A percentile compares a stretch with the other conserved stretches of the same genome.
Conservation (phyloP, 106 monocot genomes). For the Phalaenopsis aphrodite region DNA sequence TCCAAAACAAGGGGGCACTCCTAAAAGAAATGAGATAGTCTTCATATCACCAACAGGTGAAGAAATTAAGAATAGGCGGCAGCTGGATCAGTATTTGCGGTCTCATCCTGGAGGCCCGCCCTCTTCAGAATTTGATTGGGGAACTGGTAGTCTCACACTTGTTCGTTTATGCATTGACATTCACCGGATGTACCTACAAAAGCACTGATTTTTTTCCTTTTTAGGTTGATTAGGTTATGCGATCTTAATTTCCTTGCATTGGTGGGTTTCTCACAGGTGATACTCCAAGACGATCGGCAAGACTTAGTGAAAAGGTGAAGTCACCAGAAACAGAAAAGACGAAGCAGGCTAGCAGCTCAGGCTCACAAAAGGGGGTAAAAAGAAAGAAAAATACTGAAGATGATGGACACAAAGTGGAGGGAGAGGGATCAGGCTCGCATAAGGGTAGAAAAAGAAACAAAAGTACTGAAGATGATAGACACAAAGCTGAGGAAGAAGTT, state of each 20-base stretch:
- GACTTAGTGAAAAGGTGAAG: conserved; percentile 1
- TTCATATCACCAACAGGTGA: conserved; percentile 72
- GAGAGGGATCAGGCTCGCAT: not conserved
- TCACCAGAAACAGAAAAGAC: not conserved
- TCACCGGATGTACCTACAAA: not conserved
- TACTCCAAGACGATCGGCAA: not conserved
- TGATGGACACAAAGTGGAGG: not conserved
- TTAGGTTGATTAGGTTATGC: not conserved
- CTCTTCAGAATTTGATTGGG: conserved; percentile 72
- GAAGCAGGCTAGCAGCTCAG: not conserved
- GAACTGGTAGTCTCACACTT: conserved; percentile 40
- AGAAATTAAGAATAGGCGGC: conserved; percentile 65
- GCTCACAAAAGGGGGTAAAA: not conserved
- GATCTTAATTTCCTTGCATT: not conserved
- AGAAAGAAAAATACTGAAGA: not conserved
- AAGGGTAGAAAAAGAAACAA: not conserved
- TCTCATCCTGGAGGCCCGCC: conserved; percentile 48
- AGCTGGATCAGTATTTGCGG: conserved; percentile 52
- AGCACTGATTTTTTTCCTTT: not conserved
- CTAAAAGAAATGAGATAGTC: conserved; percentile 36
- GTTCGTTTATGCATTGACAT: not conserved
- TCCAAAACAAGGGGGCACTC: conserved; percentile 46
- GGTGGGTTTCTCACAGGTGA: not conserved
- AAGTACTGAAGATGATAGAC: not conserved
- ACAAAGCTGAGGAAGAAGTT: not conserved